Conservation (phyloP, 352 stramenopile genomes). For the Phytopythium helicoides region DNA sequence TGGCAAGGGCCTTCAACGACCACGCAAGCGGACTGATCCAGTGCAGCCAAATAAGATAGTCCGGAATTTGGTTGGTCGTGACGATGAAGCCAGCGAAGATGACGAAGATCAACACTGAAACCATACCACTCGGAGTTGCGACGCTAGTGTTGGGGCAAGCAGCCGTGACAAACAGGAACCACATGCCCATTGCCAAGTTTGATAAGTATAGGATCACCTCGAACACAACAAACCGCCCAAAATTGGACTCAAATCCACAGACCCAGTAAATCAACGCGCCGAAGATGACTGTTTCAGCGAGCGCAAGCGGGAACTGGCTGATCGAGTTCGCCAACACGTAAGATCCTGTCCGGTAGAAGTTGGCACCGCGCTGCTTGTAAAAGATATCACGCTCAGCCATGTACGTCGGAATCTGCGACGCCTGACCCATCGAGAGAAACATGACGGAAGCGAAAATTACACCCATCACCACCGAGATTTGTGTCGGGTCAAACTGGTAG, state of each 20-base stretch:
- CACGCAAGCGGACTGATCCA: constrained; percentile 59
- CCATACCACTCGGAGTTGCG: constrained; percentile 34
- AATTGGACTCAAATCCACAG: constrained; percentile 44
- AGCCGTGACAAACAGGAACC: constrained; percentile 38
- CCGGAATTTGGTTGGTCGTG: constrained; percentile 36
- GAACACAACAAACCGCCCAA: constrained; percentile 34
- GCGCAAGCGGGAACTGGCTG: constrained; percentile 30
- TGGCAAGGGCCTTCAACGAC: constrained; percentile 33
- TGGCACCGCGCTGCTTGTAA: constrained; percentile 77
- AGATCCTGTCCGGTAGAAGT: constrained; percentile 70
- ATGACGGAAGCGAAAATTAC: constrained; percentile 73
- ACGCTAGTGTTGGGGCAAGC: constrained; percentile 31
- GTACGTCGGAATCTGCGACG: constrained; percentile 56
- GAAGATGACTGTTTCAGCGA: constrained; percentile 72
- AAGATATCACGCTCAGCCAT: constrained; percentile 50
- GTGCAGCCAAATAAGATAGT: constrained; percentile 55
- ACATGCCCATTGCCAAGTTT: constrained; percentile 43
- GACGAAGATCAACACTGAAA: constrained; percentile 42
- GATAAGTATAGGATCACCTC: constrained; percentile 35
- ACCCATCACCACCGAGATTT: constrained; percentile 1
- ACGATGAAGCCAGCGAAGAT: constrained; percentile 49
- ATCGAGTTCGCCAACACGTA: constrained; percentile 55
- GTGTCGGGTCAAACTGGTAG: constrained; percentile 2
- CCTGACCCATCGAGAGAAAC: constrained; percentile 60
- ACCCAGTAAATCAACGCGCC: constrained; percentile 82